These are phyloP conservation scores for Coleophoma crateriformis DNA, from an alignment of 2,329 filamentous ascomycete species.

Conservation along the genomic window DNA sequence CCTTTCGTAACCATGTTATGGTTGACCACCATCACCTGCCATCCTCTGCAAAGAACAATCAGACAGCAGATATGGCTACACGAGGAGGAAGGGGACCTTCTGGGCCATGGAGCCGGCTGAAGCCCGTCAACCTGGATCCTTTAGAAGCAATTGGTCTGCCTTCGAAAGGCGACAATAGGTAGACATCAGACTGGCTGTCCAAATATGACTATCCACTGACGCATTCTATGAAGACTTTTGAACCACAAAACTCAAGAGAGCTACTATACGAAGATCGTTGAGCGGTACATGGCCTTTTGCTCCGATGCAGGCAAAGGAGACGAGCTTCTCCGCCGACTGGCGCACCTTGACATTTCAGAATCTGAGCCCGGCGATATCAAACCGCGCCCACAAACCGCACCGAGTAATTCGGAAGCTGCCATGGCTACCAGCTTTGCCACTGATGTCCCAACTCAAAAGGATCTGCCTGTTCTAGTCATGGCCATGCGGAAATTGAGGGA, in stretches of 20 bases:
- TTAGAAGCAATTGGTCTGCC: constrained; percentile 79
- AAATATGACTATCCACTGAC: constrained; percentile 6
- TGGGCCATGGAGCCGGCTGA: constrained; percentile 64
- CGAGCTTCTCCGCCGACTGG: constrained; percentile 70
- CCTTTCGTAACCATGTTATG: too few species aligned
- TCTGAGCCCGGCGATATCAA: constrained; percentile 12
- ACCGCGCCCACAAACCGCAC: constrained; percentile 13
- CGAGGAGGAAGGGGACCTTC: constrained; percentile 34
- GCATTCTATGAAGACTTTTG: constrained; percentile 49
- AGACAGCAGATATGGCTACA: constrained; percentile 14
- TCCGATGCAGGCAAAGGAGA: constrained; percentile 65
- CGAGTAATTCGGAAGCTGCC: constrained; percentile 5
- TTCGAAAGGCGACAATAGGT: constrained; percentile 88
- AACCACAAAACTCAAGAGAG: constrained; percentile 74
- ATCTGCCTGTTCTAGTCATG: constrained; percentile 69
- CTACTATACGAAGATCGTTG: constrained; percentile 83
- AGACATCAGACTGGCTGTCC: constrained; percentile 12
- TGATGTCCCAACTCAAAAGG: constrained; percentile 32
- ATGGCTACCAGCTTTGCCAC: constrained; percentile 6
- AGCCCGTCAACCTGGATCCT: constrained; percentile 68
- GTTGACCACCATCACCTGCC: too few species aligned
- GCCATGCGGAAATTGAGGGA: constrained; percentile 90
- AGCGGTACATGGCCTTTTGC: constrained; percentile 87
- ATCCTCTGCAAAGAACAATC: too few species aligned
- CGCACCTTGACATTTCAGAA: constrained; percentile 38